Conservation (phyloP, 2,329 filamentous ascomycete genomes). For the Alternaria solani region DNA sequence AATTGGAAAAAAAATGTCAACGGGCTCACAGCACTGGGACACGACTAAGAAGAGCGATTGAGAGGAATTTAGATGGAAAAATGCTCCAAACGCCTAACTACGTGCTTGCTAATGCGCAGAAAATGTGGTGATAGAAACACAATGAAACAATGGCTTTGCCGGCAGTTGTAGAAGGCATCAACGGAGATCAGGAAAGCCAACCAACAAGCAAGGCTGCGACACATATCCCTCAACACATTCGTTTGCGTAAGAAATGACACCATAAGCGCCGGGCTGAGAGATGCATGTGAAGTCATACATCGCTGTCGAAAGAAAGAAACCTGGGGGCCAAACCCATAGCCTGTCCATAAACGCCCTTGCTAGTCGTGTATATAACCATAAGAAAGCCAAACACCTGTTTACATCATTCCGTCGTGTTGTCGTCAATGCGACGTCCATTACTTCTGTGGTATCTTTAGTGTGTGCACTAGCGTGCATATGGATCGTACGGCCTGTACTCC, state of each 20-base stretch:
- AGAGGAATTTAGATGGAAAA: no score
- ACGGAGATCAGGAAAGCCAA: no score
- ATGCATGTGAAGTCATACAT: neutral
- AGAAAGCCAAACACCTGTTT: neutral
- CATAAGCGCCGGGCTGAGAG: neutral
- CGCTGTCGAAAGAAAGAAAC: neutral
- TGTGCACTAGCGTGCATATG: neutral
- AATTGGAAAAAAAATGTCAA: no score
- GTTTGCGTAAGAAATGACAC: neutral
- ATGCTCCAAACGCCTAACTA: neutral
- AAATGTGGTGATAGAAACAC: neutral
- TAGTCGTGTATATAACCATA: neutral
- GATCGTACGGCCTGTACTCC: neutral
- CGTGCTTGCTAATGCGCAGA: neutral
- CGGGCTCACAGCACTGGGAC: neutral
- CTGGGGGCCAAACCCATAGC: neutral
- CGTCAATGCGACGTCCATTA: neutral
- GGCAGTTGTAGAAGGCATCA: neutral
- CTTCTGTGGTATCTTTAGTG: neutral
- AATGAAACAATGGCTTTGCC: neutral
- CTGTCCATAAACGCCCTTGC: neutral
- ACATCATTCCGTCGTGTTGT: neutral
- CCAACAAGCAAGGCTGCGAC: neutral
- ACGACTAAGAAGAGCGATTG: fast-evolving
- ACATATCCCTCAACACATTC: neutral